Conservation (phyloP, 129 eudicot genomes). For the Helianthus tuberosus region DNA sequence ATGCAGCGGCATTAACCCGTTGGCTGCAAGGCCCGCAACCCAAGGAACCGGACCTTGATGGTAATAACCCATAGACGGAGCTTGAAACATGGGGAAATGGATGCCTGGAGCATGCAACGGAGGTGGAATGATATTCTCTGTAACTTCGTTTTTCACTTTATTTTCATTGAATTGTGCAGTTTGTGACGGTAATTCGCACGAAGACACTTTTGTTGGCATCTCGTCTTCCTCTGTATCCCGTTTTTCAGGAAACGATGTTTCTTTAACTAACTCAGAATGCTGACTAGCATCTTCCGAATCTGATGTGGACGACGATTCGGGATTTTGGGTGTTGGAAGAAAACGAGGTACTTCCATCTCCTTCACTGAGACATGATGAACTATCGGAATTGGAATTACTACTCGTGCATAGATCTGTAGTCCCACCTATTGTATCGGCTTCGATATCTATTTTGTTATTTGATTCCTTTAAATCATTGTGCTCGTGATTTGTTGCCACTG, state of each 20-base stretch:
- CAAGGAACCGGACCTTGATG: slow-evolving; percentile 66
- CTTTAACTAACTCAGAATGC: slow-evolving; percentile 58
- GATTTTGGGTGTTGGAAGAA: slow-evolving; percentile 59
- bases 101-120: slow-evolving; percentile 59
- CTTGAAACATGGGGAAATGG: slow-evolving; percentile 66
- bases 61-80: slow-evolving; percentile 62
- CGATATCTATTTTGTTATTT: slow-evolving; percentile 13
- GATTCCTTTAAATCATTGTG: slow-evolving; percentile 36
- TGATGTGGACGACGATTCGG: slow-evolving; percentile 63
- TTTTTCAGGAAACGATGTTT: slow-evolving; percentile 35
- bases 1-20: slow-evolving; percentile 62
- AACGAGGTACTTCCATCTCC: slow-evolving; percentile 69
- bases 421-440: slow-evolving; percentile 41
- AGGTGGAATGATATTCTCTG: slow-evolving; percentile 44
- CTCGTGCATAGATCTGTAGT: slow-evolving; percentile 41
- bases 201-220: slow-evolving; percentile 18
- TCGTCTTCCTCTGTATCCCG: slow-evolving; percentile 29
- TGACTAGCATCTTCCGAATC: slow-evolving; percentile 80
- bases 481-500: slow-evolving; percentile 31
- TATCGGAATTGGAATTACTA: slow-evolving; percentile 70
- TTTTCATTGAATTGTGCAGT: slow-evolving; percentile 26
- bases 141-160: slow-evolving; percentile 34
- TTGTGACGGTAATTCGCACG: slow-evolving; percentile 28
- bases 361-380: slow-evolving; percentile 89
- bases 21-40: slow-evolving; percentile 67